Base-by-base conservation (phyloP, 371 early-diverging fungal genomes). In the Mycotypha africana region DNA sequence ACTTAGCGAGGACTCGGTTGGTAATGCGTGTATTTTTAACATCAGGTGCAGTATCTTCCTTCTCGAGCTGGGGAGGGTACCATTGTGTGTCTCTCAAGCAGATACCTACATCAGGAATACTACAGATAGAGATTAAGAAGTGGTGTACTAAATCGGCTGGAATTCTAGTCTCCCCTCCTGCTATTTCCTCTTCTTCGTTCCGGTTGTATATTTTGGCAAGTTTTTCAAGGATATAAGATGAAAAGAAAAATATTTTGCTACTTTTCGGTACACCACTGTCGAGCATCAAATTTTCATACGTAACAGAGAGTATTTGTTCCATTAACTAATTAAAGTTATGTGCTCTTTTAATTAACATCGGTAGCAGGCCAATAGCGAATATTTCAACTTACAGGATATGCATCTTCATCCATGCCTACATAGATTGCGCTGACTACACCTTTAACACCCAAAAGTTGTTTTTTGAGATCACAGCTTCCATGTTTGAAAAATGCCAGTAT, bases 61-160 rank as follows among this genome's bases (percentile, higher is more conserved):
- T 38, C 19, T 59, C 42, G 23, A 56, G 39, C 33, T 58, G 64
- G 2, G 74, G 65, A 17, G 86, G 81, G 51, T 89, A 88, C 90
- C 91, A 91, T 11, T 88, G 87, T 11, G 62, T 62, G 46, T 87
- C 88, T 17, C 70, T 70, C 39, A 78, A 82, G 44, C 92, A 93
- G 3, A 91, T 64, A 22, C 90, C 92, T 11, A 72, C 62, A 6
- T 88, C 88, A 8, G 90, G 88, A 0, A 66, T 74, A 21, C 83
- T 84, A 47, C 89, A 90, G 2, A 89, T 61, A 12, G 85, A 74
- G 30, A 83, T 54, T 30, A 93, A 66, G 54, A 91, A 93, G 19
- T 71, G 60, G 48, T 90, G 88, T 0, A 73, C 81, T 5, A 84
- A 12, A 38, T 82, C 74, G 0, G 88, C 84, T 12, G 81, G 74